Evolutionary conservation across 768 basidiomycete genomes (phyloP).

Genomic region (Leccinum broughii): DNA sequence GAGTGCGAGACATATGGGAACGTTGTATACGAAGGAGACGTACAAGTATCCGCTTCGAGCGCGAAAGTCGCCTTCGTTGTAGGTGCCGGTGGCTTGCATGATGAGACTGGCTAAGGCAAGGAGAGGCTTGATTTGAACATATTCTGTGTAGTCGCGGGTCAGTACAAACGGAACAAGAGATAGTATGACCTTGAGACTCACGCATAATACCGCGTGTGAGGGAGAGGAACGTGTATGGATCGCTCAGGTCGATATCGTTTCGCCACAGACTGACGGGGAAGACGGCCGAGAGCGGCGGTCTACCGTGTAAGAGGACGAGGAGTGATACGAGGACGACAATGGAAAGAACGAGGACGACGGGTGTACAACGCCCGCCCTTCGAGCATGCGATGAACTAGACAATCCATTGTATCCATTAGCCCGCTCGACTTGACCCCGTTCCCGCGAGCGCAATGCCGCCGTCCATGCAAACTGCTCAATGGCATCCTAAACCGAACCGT

Average conservation of each 20-base stretch:
- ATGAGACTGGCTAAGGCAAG: constrained; percentile 82
- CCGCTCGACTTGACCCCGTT: no score
- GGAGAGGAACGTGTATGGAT: constrained; percentile 92
- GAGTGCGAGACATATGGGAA: constrained; percentile 74
- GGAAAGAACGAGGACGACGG: no score
- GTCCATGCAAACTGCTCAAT: no score
- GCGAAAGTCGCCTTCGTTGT: constrained; percentile 86
- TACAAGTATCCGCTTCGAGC: constrained; percentile 90
- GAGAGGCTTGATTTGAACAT: constrained; percentile 94
- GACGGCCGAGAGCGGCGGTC: constrained; percentile 83
- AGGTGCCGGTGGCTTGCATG: constrained; percentile 84
- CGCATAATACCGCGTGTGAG: constrained; percentile 95
- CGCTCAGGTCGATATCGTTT: constrained; percentile 87
- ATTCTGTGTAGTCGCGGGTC: constrained; percentile 58
- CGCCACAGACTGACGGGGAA: constrained; percentile 86
- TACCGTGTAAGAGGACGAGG: constrained; percentile 87
- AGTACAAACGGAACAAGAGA: not conserved
- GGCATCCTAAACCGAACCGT: no score
- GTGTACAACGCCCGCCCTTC: no score
- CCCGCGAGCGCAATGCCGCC: no score
- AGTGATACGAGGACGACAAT: no score
- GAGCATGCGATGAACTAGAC: no score
- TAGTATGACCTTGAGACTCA: constrained; percentile 34
- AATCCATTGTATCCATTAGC: no score
- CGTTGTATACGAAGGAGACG: constrained; percentile 82